phyloP scores from a whole-genome alignment of 2,329 filamentous ascomycete genomes.

The Exophiala phaeomuriformis region DNA sequence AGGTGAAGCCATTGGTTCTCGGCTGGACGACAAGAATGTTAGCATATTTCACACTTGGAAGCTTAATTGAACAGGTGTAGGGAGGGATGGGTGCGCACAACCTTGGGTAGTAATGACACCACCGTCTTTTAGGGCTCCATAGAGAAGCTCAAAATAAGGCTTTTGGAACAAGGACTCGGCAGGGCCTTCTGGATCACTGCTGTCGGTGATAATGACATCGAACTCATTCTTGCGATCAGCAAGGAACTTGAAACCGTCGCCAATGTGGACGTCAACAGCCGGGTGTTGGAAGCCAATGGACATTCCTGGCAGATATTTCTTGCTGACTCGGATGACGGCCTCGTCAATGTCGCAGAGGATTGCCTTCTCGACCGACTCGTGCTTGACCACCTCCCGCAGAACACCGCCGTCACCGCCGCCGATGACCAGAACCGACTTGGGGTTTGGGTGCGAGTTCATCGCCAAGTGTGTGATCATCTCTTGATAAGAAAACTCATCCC shows the following conservation, averaged over 20 bases:
- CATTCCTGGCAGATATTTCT: slow-evolving; percentile 96
- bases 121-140: slow-evolving; percentile 82
- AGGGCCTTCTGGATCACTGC: slow-evolving; percentile 91
- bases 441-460: slow-evolving; percentile 97
- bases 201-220: slow-evolving; percentile 99
- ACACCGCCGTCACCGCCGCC: slow-evolving; percentile 96
- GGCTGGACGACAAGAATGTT: slow-evolving; percentile 47
- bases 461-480: slow-evolving; percentile 99
- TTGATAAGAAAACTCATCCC: slow-evolving; percentile 94
- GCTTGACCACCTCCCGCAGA: slow-evolving; percentile 97
- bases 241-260: slow-evolving; percentile 98
- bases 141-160: slow-evolving; percentile 92
- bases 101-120: slow-evolving; percentile 99
- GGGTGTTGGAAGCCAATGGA: slow-evolving; percentile 86
- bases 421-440: slow-evolving; percentile 97
- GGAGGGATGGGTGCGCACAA: slow-evolving; percentile 78
- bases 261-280: slow-evolving; percentile 85
- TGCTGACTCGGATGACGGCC: slow-evolving; percentile 96
- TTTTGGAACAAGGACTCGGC: slow-evolving; percentile 97
- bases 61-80: slow-evolving; percentile 10
- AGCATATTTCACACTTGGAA: slow-evolving; percentile 12
- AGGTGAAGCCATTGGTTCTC: slow-evolving; percentile 99
- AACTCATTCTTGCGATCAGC: slow-evolving; percentile 94
- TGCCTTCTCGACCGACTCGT: slow-evolving; percentile 92
- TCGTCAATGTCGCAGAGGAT: slow-evolving; percentile 98